Evolutionary conservation across 495 filamentous ascomycete species (phyloP).

Genomic region (Hypoxylon cercidicola): DNA sequence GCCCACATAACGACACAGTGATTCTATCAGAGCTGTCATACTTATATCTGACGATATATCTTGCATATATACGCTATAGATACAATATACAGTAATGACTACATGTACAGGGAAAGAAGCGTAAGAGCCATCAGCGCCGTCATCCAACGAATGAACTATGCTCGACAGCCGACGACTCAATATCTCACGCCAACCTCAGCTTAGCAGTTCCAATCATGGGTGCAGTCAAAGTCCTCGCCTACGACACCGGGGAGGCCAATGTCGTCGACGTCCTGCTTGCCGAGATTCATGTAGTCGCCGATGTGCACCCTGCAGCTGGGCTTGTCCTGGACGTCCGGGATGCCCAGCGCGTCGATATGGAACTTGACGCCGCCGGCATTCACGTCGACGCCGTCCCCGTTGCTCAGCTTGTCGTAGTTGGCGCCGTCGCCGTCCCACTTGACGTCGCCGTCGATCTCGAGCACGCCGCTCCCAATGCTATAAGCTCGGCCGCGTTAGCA

Average conservation of each 20-base stretch:
- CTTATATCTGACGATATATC: no score
- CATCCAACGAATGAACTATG: no score
- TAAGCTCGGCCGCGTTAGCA: no score
- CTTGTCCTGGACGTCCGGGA: not conserved
- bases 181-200: no score
- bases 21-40: no score
- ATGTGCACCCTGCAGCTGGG: not conserved
- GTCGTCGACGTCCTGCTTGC: conserved; percentile 1
- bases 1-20: no score
- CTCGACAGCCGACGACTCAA: no score
- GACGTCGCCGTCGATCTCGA: conserved; percentile 2
- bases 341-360: not conserved
- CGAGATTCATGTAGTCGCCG: not conserved
- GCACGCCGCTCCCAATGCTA: not conserved
- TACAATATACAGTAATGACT: no score
- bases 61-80: no score
- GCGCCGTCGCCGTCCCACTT: conserved; percentile 1
- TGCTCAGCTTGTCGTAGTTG: conserved; percentile 4
- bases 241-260: not conserved
- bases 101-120: no score
- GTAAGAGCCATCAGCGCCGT: no score
- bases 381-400: conserved; percentile 3
- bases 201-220: conserved; percentile 2
- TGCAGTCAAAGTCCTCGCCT: not conserved
- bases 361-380: not conserved